A percentile compares a stretch with the other conserved stretches of the same genome.
Evolutionary conservation across 352 stramenopile genomes (phyloP).

Genomic region (Pythium pyrilobum): DNA sequence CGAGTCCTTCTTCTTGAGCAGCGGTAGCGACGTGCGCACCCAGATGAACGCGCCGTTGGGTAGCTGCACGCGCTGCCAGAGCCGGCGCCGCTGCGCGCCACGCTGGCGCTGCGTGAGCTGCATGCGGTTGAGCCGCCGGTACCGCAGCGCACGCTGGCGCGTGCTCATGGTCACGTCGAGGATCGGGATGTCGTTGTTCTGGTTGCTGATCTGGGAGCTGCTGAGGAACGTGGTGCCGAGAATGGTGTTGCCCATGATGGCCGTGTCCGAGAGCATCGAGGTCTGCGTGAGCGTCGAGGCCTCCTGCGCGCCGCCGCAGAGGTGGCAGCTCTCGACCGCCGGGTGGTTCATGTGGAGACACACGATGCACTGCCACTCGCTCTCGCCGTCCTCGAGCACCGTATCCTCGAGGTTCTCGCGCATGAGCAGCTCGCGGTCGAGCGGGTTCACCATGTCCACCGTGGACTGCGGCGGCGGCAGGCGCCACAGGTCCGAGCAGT

Average conservation of each 20-base stretch:
- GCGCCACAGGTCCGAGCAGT: constrained; percentile 14
- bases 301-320: constrained; percentile 32
- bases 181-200: constrained; percentile 7
- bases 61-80: constrained; percentile 36
- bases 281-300: constrained; percentile 14
- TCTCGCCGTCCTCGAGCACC: constrained; percentile 28
- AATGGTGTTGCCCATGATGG: constrained; percentile 24
- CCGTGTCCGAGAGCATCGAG: constrained; percentile 14
- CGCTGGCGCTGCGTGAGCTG: constrained; percentile 37
- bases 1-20: constrained; percentile 20
- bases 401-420: constrained; percentile 36
- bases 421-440: constrained; percentile 23
- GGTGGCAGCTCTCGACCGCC: constrained; percentile 19
- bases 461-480: constrained; percentile 3
- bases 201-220: neutral
- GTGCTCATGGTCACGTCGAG: constrained; percentile 20
- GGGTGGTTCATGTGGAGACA: constrained; percentile 44
- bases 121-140: constrained; percentile 35
- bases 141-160: constrained; percentile 33
- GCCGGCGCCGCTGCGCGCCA: constrained; percentile 25
- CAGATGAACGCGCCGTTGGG: constrained; percentile 32
- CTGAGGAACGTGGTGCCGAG: constrained; percentile 17
- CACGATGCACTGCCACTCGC: constrained; percentile 45
- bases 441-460: constrained; percentile 20
- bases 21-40: constrained; percentile 25